Percentiles rank a stretch among this genome's conserved stretches.
Evolutionary conservation across 2,329 filamentous ascomycete species (phyloP).

Genomic region (Gyromitra esculenta): DNA sequence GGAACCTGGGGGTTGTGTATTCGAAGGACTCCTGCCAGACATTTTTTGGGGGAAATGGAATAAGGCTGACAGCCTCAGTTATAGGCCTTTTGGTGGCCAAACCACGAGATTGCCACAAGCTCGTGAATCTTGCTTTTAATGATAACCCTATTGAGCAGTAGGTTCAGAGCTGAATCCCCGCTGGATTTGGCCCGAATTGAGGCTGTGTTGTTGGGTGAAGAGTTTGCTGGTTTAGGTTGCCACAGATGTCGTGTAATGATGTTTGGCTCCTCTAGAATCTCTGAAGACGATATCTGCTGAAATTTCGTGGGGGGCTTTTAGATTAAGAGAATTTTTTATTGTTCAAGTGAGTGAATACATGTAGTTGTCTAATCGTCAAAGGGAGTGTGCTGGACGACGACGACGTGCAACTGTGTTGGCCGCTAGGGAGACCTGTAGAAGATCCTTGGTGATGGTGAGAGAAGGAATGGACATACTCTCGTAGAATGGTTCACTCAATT

Average conservation of each 20-base stretch:
- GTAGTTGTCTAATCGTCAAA: not conserved
- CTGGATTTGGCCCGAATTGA: not conserved
- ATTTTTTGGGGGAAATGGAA: not conserved
- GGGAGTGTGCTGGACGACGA: too few species aligned
- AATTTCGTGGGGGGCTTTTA: not conserved
- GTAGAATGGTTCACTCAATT: too few species aligned
- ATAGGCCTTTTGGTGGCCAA: not conserved
- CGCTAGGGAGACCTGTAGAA: too few species aligned
- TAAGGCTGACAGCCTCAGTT: constrained; percentile 8
- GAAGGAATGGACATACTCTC: too few species aligned
- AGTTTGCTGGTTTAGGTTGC: not conserved
- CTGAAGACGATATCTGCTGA: not conserved
- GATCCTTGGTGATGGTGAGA: too few species aligned
- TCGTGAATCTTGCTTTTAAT: not conserved
- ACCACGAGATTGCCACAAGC: not conserved
- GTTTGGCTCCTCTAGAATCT: not conserved
- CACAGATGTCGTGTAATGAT: not conserved
- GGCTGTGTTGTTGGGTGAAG: not conserved
- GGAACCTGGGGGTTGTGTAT: constrained; percentile 11
- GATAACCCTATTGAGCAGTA: not conserved
- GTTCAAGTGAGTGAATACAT: too few species aligned
- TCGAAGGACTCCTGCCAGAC: constrained; percentile 14
- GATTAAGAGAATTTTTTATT: too few species aligned
- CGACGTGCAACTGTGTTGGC: too few species aligned
- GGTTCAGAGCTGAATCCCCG: not conserved